Conservation (phyloP, 805 yeast genomes). For the Candida piceae region DNA sequence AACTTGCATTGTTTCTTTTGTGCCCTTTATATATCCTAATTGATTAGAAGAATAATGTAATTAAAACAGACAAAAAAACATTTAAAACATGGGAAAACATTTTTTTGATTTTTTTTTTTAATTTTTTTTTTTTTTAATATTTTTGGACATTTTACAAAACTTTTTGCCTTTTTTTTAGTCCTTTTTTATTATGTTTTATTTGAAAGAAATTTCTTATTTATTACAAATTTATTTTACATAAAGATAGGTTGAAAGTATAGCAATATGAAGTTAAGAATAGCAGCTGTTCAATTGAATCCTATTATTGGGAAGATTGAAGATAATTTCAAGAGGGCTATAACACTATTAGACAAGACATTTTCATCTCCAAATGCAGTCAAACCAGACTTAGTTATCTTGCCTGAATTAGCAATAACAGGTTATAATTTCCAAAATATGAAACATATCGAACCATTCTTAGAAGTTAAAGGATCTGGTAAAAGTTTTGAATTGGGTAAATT, state of each 20-base stretch:
- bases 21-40: too few relatives aligned
- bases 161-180: too few relatives aligned
- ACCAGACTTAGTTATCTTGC: conserved; percentile 70
- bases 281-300: conserved; percentile 66
- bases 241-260: too few relatives aligned
- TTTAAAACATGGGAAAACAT: too few relatives aligned
- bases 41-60: too few relatives aligned
- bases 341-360: conserved; percentile 32
- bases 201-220: too few relatives aligned
- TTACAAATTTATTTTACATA: too few relatives aligned
- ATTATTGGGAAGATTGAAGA: conserved; percentile 51
- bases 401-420: conserved; percentile 83
- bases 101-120: too few relatives aligned
- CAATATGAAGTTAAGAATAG: conserved; percentile 49
- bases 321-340: conserved; percentile 45
- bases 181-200: too few relatives aligned
- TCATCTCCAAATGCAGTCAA: conserved; percentile 8
- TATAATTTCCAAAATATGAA: conserved; percentile 53
- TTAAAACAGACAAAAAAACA: too few relatives aligned
- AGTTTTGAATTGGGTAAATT: conserved; percentile 53
- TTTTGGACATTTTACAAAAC: too few relatives aligned
- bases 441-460: conserved; percentile 56
- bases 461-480: conserved; percentile 33
- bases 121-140: too few relatives aligned
- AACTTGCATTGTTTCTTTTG: conserved; percentile 24